Evolutionary conservation across 2,329 filamentous ascomycete species (phyloP), one percentile per base, ranked within the genome.

Genomic region (Ophioceras dolichostomum): DNA sequence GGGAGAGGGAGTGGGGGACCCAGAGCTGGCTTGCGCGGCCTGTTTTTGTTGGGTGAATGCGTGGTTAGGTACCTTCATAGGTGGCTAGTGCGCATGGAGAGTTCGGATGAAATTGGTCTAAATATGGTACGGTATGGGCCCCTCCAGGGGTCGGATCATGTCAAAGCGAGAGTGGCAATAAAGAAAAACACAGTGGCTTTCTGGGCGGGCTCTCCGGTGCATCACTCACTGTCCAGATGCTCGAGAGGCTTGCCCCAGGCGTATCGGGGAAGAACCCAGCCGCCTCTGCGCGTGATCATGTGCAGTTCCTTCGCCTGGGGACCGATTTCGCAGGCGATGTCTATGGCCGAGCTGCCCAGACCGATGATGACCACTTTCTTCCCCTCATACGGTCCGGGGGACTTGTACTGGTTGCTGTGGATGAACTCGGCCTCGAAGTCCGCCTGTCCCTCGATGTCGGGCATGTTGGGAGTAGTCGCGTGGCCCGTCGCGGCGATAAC

Each of bases 231-330:
- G 36, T 61, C 52, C 45, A 49, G 57, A 16, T 48, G 48, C 39
- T 63, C 58, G 10, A 47, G 44, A 12, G 54, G 51, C 39, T 56
- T 56, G 20, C 58, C 59, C 1, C 59, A 47, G 4, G 59, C 37
- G 33, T 52, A 61, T 16, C 56, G 56, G 16, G 60, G 58, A 10
- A 61, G 44, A 17, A 61, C 43, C 55, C 57, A 63, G 1, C 52
- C 54, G 27, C 59, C 59, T 19, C 57, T 51, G 9, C 55, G 50
- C 21, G 56, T 58, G 29, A 62, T 47, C 27, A 62, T 37, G 39
- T 60, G 57, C 26, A 58, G 48, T 38, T 56, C 49, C n/a, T 43
- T 47, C 13, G 54, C 54, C 2, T 49, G 47, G 2, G 51, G 45
- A 2, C 51, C 54, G 35, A 61, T 45, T 37, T 62, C 60, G 34